Base-by-base conservation (phyloP, 1,284 basidiomycete species). In the Moesziomyces parantarcticus region DNA sequence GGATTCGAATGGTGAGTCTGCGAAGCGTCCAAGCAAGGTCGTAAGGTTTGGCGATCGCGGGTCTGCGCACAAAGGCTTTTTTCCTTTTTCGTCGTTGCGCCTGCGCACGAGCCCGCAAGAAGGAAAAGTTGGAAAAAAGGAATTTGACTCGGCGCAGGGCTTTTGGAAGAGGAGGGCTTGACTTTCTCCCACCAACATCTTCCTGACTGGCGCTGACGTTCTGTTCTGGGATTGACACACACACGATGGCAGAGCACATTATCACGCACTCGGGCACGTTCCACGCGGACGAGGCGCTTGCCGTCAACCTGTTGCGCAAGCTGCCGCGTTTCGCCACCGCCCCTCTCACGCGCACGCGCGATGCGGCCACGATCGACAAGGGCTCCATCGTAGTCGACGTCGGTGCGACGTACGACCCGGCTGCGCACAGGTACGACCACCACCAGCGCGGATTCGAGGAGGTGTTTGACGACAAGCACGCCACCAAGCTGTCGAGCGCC, bases 341-440 rank as follows among this genome's bases (percentile, higher is more conserved):
- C 5, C 72, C 72, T 2, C 71, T 83, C n/a, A 75, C 76, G 11
- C 72, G 82, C 26, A 92, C 89, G 46, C 89, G 96, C 54, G 93
- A 97, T 83, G 89, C 91, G 1, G 88, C 87, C 13, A 84, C 92
- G 50, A 89, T 99, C 55, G 90, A 91, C 69, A 88, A 89, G 5
- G 94, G 94, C 79, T 91, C 94, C 79, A 94, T 99, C 82, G 93
- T 99, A n/a, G 94, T 99, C 39, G 96, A 99, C 83, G 96, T 99
- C 57, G 96, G 97, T 18, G 95, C 92, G 10, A 88, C 92, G 20
- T 99, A 99, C 84, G 92, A 95, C 63, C 89, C 91, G 76, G 86
- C 86, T 51, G 89, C 87, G 62, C 88, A 91, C 65, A 88, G 92
- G 39, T 99, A 94, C 85, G 96, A 99, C 84, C 96, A 99, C 83